phyloP scores from a whole-genome alignment of 805 yeast species.

The Nakazawaea peltata region DNA sequence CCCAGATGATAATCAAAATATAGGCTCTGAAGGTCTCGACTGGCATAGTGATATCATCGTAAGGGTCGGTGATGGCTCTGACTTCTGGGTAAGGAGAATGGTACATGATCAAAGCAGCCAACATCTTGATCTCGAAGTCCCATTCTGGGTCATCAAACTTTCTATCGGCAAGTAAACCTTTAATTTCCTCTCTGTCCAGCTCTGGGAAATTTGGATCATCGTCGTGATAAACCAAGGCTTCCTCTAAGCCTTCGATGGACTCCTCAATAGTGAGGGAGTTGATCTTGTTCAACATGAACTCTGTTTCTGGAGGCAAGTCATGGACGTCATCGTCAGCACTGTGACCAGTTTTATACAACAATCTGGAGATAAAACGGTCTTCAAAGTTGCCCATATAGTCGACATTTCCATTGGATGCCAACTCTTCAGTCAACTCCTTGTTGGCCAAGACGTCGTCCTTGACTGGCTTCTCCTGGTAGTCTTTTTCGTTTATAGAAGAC shows the following conservation, averaged over 20 bases:
- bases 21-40: conserved; percentile 51
- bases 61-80: conserved; percentile 54
- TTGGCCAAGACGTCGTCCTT: no score
- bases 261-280: conserved; percentile 27
- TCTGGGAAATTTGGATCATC: conserved; percentile 41
- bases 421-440: no score
- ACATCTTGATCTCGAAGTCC: conserved; percentile 23
- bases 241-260: conserved; percentile 29
- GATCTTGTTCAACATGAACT: conserved; percentile 34
- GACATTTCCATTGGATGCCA: not conserved
- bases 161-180: conserved; percentile 12
- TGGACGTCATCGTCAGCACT: conserved; percentile 7
- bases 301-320: conserved; percentile 9
- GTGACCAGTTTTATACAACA: conserved; percentile 9
- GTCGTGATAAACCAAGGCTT: conserved; percentile 30
- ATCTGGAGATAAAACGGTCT: conserved; percentile 5
- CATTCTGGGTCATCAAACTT: conserved; percentile 14
- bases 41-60: conserved; percentile 41
- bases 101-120: conserved; percentile 22
- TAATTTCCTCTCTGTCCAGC: conserved; percentile 26
- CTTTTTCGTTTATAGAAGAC: no score
- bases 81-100: conserved; percentile 61
- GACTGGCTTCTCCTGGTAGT: no score
- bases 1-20: conserved; percentile 42
- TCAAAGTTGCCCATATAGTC: conserved; percentile 6